Evolutionary conservation across 1,284 basidiomycete species (phyloP).

Genomic region (Apiotrichum gamsii): DNA sequence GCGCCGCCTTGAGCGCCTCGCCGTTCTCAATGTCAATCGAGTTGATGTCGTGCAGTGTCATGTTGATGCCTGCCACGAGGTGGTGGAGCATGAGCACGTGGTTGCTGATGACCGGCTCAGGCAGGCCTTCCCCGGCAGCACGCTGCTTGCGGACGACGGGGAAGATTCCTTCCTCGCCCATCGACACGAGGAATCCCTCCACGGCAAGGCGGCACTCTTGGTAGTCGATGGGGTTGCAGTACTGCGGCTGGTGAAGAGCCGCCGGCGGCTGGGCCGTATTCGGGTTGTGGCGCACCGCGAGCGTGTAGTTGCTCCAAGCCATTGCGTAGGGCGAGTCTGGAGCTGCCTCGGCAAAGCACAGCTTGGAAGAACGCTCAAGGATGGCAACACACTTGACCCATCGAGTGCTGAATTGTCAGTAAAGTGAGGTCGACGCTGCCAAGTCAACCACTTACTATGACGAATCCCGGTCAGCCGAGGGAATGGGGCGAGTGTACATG

Average conservation of each 20-base stretch:
- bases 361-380: conserved; percentile 37
- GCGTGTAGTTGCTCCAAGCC: conserved; percentile 27
- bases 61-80: conserved; percentile 30
- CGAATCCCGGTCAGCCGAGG: not conserved
- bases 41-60: conserved; percentile 42
- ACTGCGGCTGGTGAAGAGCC: conserved; percentile 39
- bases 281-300: conserved; percentile 15
- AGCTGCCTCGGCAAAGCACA: conserved; percentile 33
- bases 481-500: conserved; percentile 22
- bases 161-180: conserved; percentile 38
- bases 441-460: conserved; percentile 30
- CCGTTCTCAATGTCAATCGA: conserved; percentile 33
- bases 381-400: conserved; percentile 36
- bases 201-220: conserved; percentile 29
- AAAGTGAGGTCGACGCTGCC: too few relatives aligned
- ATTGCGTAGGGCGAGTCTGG: conserved; percentile 31
- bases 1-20: conserved; percentile 32
- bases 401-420: conserved; percentile 5
- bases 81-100: conserved; percentile 38
- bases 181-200: conserved; percentile 19
- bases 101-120: conserved; percentile 22
- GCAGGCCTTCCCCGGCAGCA: conserved; percentile 28
- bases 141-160: conserved; percentile 27
- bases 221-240: conserved; percentile 32
- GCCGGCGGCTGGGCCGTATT: conserved; percentile 20